A percentile compares a stretch with the other conserved stretches of the same genome.
Evolutionary conservation across 345 rosid genomes (phyloP).

Genomic region (Chamaenerion angustifolium): DNA sequence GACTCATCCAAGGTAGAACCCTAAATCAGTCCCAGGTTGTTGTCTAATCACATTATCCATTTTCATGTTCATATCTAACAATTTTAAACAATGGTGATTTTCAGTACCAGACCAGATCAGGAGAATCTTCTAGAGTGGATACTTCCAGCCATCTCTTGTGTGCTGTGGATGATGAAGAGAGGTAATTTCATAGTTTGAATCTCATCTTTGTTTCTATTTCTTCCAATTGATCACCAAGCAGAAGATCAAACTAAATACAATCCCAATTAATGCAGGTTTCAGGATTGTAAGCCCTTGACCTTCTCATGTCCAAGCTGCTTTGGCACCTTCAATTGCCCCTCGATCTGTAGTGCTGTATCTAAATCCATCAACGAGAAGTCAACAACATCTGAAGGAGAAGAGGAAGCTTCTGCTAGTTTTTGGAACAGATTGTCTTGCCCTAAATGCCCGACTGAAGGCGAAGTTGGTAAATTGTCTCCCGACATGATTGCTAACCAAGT

Average conservation of each 20-base stretch:
- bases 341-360: slow-evolving; percentile 43
- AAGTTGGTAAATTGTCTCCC: slow-evolving; percentile 50
- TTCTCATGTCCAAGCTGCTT: slow-evolving; percentile 86
- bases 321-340: slow-evolving; percentile 56
- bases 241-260: neutral
- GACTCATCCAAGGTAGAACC: slow-evolving; percentile 80
- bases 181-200: slow-evolving; percentile 24
- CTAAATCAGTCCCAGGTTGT: neutral
- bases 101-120: slow-evolving; percentile 64
- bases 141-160: slow-evolving; percentile 41
- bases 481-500: slow-evolving; percentile 90
- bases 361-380: slow-evolving; percentile 19
- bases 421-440: slow-evolving; percentile 66
- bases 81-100: slow-evolving; percentile 7
- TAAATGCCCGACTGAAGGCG: slow-evolving; percentile 60
- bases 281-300: slow-evolving; percentile 58
- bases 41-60: slow-evolving; percentile 1
- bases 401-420: slow-evolving; percentile 33
- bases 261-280: slow-evolving; percentile 37
- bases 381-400: slow-evolving; percentile 26
- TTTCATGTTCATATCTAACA: neutral
- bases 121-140: slow-evolving; percentile 30
- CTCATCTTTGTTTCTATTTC: slow-evolving; percentile 1
- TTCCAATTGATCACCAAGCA: neutral
- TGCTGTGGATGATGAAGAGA: slow-evolving; percentile 59